Base-by-base conservation (phyloP, 768 basidiomycete species). In the Lactifluus piperatus region DNA sequence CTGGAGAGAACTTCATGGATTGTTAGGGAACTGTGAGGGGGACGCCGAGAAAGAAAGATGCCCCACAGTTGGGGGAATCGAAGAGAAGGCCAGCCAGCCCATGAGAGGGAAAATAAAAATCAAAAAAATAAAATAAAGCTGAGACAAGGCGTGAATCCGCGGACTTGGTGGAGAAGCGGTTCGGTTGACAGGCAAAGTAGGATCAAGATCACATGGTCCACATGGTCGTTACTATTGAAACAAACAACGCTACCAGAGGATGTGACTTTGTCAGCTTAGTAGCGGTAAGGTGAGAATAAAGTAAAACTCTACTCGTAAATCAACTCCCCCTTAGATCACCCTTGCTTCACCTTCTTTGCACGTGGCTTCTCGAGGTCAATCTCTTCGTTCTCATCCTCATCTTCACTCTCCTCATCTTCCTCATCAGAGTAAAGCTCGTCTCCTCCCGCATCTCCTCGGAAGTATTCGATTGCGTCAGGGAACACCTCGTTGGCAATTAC, bases 321-420 rank as follows among this genome's bases (percentile, higher is more conserved):
- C 55, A n/a, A 37, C 41, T 24, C 20, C 24, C 51, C 45, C 13
- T 44, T 37, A 54, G 4, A 68, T 71, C 76, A 85, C 52, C 81
- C 78, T 68, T 81, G 82, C 73, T 79, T 74, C 58, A 66, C 82
- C 74, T 85, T 89, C 74, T 91, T 91, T 54, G 82, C 68, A 62
- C 81, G 78, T 44, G 90, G 91, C 72, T 88, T 86, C 71, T 93
- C 91, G 57, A 93, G 74, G 72, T 93, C 91, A 72, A 93, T 93
- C 71, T 92, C 91, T 45, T 85, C 27, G 9, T 51, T 88, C 46
- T 81, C 88, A 24, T 89, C 85, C 26, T 89, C 87, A 32, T 86
- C 85, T 3, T 88, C 86, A 7, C 85, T 84, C 13, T 86, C 84
- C 8, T 81, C 79, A 30, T 80, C 80, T 45, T 84, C 83, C 14